These are phyloP conservation scores for Buxus sempervirens DNA, from an alignment of 164 flowering plant species.

Conservation along the genomic window DNA sequence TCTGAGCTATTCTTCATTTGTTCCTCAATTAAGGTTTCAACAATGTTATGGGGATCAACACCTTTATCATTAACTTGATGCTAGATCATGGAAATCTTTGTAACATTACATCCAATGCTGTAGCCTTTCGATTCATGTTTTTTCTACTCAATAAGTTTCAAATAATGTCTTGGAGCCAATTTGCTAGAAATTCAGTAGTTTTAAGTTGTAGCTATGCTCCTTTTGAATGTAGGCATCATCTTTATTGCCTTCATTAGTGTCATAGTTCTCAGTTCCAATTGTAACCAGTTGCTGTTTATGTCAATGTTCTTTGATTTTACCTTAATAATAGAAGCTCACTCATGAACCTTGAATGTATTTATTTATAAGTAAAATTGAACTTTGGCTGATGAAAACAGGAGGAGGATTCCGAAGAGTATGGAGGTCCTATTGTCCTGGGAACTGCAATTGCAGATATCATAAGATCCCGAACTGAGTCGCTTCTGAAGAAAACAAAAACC, in stretches of 20 bases:
- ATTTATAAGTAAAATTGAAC: slow-evolving; percentile 1
- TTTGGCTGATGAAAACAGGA: slow-evolving; percentile 46
- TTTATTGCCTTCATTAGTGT: not conserved
- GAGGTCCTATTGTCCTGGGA: slow-evolving; percentile 60
- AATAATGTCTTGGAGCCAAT: no score
- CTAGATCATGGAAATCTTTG: not conserved
- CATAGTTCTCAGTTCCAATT: no score
- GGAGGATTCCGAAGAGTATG: slow-evolving; percentile 97
- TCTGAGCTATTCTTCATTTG: not conserved
- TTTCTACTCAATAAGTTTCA: no score
- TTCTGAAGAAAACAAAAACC: slow-evolving; percentile 59
- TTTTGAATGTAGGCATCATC: not conserved
- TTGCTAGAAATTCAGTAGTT: no score
- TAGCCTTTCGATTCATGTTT: no score
- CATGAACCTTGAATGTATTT: not conserved
- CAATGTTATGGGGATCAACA: not conserved
- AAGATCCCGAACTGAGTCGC: slow-evolving; percentile 74
- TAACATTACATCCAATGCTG: no score
- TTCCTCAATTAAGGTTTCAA: not conserved
- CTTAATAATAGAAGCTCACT: no score
- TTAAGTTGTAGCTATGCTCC: no score
- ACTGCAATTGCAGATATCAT: slow-evolving; percentile 86
- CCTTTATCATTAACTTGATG: not conserved
- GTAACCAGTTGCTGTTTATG: not conserved
- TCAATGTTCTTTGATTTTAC: not conserved